These are phyloP conservation scores for Lepiota brunneoincarnata DNA, from an alignment of 768 basidiomycete species.

Conservation along the genomic window DNA sequence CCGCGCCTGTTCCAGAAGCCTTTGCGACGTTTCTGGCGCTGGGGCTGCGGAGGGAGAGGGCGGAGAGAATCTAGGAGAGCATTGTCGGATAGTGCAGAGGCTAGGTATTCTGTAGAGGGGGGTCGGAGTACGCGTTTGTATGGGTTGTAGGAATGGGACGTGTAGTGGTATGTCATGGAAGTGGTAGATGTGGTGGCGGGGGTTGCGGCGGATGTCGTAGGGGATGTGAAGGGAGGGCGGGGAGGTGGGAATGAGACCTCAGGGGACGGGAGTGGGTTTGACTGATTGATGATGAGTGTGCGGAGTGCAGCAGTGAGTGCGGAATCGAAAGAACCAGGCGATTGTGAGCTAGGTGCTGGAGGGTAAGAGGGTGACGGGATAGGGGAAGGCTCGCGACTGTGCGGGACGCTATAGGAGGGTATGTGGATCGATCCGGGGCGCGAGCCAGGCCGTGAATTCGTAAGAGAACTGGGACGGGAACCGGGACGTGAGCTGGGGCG, in stretches of 20 bases:
- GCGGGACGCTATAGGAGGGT: neutral
- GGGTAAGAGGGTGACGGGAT: neutral
- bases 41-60: constrained; percentile 7
- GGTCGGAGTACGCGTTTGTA: neutral
- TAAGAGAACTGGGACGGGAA: neutral
- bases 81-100: neutral
- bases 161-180: neutral
- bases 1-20: constrained; percentile 79
- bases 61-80: constrained; percentile 13
- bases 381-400: neutral
- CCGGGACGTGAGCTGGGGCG: neutral
- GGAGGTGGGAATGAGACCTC: constrained; percentile 23
- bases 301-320: neutral
- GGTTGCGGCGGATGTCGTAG: neutral
- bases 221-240: constrained; percentile 11
- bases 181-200: no score
- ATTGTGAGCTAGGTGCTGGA: neutral
- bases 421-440: neutral
- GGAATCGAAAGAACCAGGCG: neutral
- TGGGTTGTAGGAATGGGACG: neutral
- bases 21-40: constrained; percentile 28
- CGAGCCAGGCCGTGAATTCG: neutral
- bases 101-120: neutral
- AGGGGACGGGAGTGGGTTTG: constrained; percentile 17
- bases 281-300: neutral